phyloP scores from a whole-genome alignment of 495 filamentous ascomycete genomes.

The Hypoxylon cercidicola region DNA sequence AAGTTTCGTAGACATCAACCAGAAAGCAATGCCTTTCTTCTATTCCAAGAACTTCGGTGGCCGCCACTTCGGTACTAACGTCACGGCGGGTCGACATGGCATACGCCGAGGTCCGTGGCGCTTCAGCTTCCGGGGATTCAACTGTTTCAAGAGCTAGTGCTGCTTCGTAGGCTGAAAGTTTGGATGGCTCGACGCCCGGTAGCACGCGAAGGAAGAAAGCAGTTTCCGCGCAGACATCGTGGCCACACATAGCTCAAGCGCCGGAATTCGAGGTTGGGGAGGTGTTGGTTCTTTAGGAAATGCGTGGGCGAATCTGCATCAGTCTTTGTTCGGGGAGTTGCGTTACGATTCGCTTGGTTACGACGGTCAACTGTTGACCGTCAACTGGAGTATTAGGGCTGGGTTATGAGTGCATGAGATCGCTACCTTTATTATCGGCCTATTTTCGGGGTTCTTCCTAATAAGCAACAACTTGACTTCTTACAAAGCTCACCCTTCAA shows the following conservation, averaged over 20 bases:
- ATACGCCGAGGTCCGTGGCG: conserved; percentile 48
- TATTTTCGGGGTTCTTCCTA: no score
- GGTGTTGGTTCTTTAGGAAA: no score
- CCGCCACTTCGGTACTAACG: conserved; percentile 47
- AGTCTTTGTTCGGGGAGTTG: no score
- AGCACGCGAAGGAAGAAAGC: not conserved
- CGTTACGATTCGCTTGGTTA: no score
- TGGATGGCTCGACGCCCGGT: not conserved
- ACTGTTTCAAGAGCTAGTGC: conserved; percentile 46
- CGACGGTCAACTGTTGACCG: no score
- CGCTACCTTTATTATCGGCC: no score
- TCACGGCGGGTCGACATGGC: conserved; percentile 43
- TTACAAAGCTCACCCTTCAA: no score
- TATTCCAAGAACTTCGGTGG: conserved; percentile 43
- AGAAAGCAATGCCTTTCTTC: conserved; percentile 43
- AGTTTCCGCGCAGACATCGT: not conserved
- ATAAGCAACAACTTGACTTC: no score
- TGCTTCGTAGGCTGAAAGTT: not conserved
- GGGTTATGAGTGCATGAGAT: no score
- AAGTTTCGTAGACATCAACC: not conserved
- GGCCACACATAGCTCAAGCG: not conserved
- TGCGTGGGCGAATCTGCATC: no score
- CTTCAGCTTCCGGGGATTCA: conserved; percentile 45
- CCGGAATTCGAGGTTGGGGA: no score
- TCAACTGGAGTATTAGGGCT: no score